Base-by-base conservation (phyloP, 352 stramenopile genomes). In the Globisporangium takayamanum region DNA sequence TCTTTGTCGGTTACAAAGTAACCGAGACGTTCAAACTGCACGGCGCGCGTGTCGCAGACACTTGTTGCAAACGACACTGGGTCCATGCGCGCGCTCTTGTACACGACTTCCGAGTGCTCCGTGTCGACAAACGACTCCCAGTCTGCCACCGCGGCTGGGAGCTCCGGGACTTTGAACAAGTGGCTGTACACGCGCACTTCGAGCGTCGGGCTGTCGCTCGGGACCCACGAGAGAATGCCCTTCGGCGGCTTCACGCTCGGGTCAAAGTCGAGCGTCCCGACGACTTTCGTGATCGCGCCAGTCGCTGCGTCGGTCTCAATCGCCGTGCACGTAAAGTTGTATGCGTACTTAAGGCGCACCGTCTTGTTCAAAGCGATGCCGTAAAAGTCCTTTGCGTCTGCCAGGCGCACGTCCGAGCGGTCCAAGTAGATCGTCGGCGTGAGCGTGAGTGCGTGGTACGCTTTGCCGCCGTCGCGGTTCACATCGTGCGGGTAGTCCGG, bases 1-100 rank as follows among this genome's bases (percentile, higher is more conserved):
- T 99, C 96, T 59, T 92, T 78, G 75, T 99, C 97, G 10, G 91
- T 78, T 37, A 98, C 94, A 79, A 99, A 99, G 79, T 99, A 99
- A 25, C 97, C 97, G 7, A 99, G 75, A 42, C 97, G 88, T 72
- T 99, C 97, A 73, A 99, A 98, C 80, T 99, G 96, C 61, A 98
- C 89, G 26, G 92, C 77, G 16, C 76, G 62, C 56, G 85, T 86
- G 45, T 79, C 62, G 45, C 55, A 54, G 26, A 86, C 33, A 52
- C 69, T 87, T 55, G 75, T 80, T 36, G 63, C 64, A 45, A 67
- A 81, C 39, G 80, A 88, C 64, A 82, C 80, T 0, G 75, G 70
- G 47, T 98, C 94, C 48, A 98, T 71, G n/a, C 93, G 82, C n/a
- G 89, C 93, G n/a, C 88, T 64, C 8, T 72, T 44, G 55, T 98